Evolutionary conservation across 1,284 basidiomycete species (phyloP), one percentile per base, ranked within the genome.

Genomic region (Schizopora paradoxa): DNA sequence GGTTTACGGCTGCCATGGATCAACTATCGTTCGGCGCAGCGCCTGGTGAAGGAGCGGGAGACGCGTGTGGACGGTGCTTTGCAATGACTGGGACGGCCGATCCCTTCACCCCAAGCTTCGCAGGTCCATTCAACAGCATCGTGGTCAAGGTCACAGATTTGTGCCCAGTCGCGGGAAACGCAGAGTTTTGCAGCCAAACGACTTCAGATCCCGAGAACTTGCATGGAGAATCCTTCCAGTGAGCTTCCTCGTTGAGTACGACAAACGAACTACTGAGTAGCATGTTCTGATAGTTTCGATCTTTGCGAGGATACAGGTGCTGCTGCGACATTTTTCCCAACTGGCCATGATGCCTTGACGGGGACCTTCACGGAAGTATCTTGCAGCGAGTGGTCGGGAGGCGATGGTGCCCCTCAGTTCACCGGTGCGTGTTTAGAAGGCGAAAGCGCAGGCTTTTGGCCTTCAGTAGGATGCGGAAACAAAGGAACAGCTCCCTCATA

Each of bases 31-130:
- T 75, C 51, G 76, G 76, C 28, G 64, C 74, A n/a, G 45, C 56
- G 6, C 70, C 75, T 8, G 74, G 74, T 1, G 29, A 62, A 0
- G 76, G 75, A 13, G 59, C 73, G 8, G 76, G 77, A 19, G 76
- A 78, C 58, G 76, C 73, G n/a, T 80, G 76, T 52, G 76, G 76
- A 18, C 70, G 76, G 34, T 77, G 76, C 64, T 78, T 77, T 56
- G 60, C 67, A n/a, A 25, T 79, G 41, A 74, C 75, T 1, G 74
- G 65, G n/a, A 65, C 55, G 14, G 52, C 60, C 8, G 76, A 79
- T 56, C 77, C 77, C 10, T 78, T 62, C 62, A 72, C 73, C 22
- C 73, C 75, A 0, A 47, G 59, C 1, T 78, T 56, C 60, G 58
- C 63, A 7, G 76, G 76, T 4, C 74, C 76, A 10, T 77, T 77